Conservation (phyloP, 148 eudicot genomes). For the Camellia sinensis region DNA sequence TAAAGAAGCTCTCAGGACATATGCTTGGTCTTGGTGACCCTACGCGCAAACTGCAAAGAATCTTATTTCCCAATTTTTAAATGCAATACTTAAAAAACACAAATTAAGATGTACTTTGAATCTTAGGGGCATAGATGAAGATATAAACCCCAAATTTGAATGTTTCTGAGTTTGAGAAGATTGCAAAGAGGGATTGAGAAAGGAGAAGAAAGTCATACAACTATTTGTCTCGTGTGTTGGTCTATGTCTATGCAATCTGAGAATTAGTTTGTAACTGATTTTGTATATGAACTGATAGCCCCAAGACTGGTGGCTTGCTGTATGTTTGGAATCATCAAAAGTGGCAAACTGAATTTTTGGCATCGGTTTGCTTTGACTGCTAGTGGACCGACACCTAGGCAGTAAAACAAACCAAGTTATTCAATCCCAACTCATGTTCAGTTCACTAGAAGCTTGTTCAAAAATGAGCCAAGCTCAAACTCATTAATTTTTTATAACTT, state of each 20-base stretch:
- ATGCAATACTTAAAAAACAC: no score
- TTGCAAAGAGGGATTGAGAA: no score
- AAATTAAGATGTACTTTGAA: neutral
- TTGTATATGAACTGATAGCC: neutral
- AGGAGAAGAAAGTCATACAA: neutral
- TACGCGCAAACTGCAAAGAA: no score
- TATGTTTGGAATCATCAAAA: neutral
- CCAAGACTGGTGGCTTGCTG: neutral
- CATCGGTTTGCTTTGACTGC: conserved; percentile 1
- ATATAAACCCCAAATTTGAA: neutral
- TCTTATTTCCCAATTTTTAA: no score
- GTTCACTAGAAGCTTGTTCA: no score
- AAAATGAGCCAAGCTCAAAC: no score
- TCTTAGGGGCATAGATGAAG: neutral
- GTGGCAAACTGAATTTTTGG: neutral
- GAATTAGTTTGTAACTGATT: neutral
- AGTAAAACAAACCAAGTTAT: no score
- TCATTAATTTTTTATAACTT: no score
- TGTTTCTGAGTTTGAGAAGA: no score
- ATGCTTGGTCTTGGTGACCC: neutral
- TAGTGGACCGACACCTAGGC: neutral
- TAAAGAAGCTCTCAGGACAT: neutral
- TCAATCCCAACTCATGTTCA: no score
- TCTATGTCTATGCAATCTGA: neutral
- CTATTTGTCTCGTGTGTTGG: neutral